Conservation (phyloP, 306 rosid genomes). For the Quercus dentata region DNA sequence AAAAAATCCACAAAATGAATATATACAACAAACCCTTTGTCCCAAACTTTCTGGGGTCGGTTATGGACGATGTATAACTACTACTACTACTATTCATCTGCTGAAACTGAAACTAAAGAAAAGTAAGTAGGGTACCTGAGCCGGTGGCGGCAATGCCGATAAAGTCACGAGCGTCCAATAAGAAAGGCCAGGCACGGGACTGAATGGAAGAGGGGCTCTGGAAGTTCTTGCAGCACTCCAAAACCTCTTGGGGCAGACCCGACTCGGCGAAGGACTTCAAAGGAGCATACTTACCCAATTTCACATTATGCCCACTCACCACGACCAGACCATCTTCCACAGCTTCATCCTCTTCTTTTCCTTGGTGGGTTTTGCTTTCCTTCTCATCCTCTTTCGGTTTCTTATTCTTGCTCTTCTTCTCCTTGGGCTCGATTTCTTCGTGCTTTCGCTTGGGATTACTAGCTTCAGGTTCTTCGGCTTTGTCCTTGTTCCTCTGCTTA, state of each 20-base stretch:
- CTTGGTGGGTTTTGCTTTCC: slow-evolving; percentile 15
- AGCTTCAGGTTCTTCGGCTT: not conserved
- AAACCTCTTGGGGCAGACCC: slow-evolving; percentile 60
- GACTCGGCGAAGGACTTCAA: slow-evolving; percentile 50
- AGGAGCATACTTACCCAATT: slow-evolving; percentile 50
- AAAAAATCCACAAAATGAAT: slow-evolving; percentile 5
- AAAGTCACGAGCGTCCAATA: slow-evolving; percentile 82
- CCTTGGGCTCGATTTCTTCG: slow-evolving; percentile 24
- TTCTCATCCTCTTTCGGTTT: slow-evolving; percentile 22
- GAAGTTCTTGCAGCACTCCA: slow-evolving; percentile 79
- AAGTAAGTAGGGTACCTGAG: slow-evolving; percentile 47
- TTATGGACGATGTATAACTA: too few species aligned
- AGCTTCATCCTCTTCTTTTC: slow-evolving; percentile 29
- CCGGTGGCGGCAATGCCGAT: slow-evolving; percentile 98
- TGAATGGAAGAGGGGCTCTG: slow-evolving; percentile 84
- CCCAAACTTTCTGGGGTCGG: too few species aligned
- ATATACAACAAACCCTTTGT: not conserved
- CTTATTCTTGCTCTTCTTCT: slow-evolving; percentile 46
- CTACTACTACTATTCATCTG: not conserved
- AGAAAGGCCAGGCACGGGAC: slow-evolving; percentile 91
- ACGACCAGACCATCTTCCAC: slow-evolving; percentile 40
- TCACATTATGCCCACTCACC: slow-evolving; percentile 66
- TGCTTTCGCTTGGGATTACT: slow-evolving; percentile 52
- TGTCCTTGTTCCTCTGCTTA: slow-evolving; percentile 17
- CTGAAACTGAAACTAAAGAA: not conserved